Conservation (phyloP, 768 basidiomycete genomes). For the Punctularia strigosozonata region DNA sequence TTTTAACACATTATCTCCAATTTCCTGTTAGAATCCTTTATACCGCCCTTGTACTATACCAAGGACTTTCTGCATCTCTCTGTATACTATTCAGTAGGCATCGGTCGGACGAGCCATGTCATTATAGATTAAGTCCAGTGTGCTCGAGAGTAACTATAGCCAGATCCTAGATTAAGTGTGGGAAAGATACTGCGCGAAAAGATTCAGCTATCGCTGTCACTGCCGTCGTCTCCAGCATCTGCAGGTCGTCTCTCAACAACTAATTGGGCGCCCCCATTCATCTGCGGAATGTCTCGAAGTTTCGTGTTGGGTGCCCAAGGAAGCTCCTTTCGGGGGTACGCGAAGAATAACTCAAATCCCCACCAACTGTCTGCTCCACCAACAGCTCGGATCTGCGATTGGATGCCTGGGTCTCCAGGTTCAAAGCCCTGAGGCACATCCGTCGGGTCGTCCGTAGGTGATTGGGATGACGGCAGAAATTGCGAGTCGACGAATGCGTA, state of each 20-base stretch:
- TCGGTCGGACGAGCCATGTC: too few species aligned
- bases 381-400: not conserved
- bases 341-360: constrained; percentile 57
- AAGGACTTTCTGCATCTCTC: too few species aligned
- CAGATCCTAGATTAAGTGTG: not conserved
- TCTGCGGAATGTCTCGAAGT: constrained; percentile 11
- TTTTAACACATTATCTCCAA: too few species aligned
- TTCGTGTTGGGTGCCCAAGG: constrained; percentile 25
- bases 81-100: too few species aligned
- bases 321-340: constrained; percentile 62
- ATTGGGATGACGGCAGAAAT: constrained; percentile 29
- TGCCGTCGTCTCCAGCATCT: not conserved
- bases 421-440: not conserved
- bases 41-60: too few species aligned
- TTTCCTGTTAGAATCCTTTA: too few species aligned
- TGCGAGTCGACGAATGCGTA: constrained; percentile 66
- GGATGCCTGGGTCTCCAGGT: not conserved
- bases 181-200: constrained; percentile 3
- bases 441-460: constrained; percentile 6
- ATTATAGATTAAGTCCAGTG: not conserved
- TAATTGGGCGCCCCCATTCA: constrained; percentile 18
- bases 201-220: constrained; percentile 9
- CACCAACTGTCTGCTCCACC: constrained; percentile 38
- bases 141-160: not conserved
- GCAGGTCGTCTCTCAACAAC: constrained; percentile 12